Base-by-base conservation (phyloP, 2,329 filamentous ascomycete species). In the Sarocladium kiliense region DNA sequence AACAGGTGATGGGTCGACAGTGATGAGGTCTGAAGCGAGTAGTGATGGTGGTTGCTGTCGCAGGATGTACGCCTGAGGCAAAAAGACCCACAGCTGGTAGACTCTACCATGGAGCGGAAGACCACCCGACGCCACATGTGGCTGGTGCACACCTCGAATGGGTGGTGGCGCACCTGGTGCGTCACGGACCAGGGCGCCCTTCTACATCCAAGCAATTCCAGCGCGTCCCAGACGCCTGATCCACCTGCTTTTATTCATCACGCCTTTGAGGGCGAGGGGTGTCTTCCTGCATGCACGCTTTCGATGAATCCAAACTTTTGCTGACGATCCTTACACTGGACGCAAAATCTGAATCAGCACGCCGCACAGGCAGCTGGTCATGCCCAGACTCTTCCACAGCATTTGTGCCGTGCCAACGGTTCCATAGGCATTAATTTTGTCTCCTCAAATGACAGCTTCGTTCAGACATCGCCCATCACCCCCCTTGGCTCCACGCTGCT, bases 371-470 rank as follows among this genome's bases (percentile, higher is more conserved):
- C 66, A 65, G 71, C 74, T 78, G 74, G 77, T 68, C 74, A 83
- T 81, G 78, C 69, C 68, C 74, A 82, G 73, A 84, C 63, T 74
- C 73, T 66, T 68, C 69, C 66, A 72, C 64, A 65, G 69, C 65
- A 74, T 68, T 75, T 69, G 65, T 64, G 75, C 68, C 75, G 71
- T 63, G 63, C 60, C 62, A 71, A 74, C 68, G 64, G 70, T 74
- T 78, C 69, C 64, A 70, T 77, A 77, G 82, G 86, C 77, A 66
- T 73, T 72, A 69, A 71, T 82, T 81, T 80, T 68, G 69, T 65
- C 69, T 57, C 69, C 64, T 71, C 81, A 80, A 77, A 85, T 86
- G 82, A 77, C 69, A 73, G 67, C 73, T 74, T 75, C 77, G 74
- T 73, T 68, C 77, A 79, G 76, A 73, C 76, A 71, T 74, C 77